Conservation (phyloP, 2,329 filamentous ascomycete genomes). For the Myriosclerotinia scirpicola region DNA sequence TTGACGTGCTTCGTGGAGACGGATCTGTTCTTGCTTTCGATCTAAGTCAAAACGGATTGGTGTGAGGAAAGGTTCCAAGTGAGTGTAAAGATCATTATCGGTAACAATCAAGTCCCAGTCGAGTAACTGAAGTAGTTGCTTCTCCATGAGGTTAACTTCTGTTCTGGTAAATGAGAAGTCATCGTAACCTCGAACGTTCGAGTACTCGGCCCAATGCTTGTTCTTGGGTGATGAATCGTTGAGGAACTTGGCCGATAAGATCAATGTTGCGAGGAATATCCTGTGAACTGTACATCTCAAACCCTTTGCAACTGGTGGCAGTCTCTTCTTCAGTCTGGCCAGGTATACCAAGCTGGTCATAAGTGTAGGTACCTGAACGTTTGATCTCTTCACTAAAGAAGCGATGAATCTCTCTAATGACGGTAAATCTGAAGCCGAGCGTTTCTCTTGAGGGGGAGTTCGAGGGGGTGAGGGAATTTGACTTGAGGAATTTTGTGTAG, state of each 20-base stretch:
- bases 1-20: slow-evolving; percentile 31
- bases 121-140: slow-evolving; percentile 90
- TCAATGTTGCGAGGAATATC: slow-evolving; percentile 89
- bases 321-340: slow-evolving; percentile 73
- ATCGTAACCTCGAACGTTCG: slow-evolving; percentile 61
- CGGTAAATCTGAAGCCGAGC: slow-evolving; percentile 56
- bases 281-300: slow-evolving; percentile 95
- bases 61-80: slow-evolving; percentile 84
- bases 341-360: slow-evolving; percentile 98
- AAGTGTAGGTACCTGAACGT: slow-evolving; percentile 94
- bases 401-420: slow-evolving; percentile 88
- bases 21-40: slow-evolving; percentile 33
- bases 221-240: slow-evolving; percentile 99
- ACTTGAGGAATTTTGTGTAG: slow-evolving; percentile 43
- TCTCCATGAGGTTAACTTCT: slow-evolving; percentile 99
- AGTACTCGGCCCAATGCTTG: slow-evolving; percentile 99
- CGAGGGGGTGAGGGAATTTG: slow-evolving; percentile 46
- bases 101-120: slow-evolving; percentile 91
- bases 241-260: slow-evolving; percentile 90
- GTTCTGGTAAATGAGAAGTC: slow-evolving; percentile 89
- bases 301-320: slow-evolving; percentile 93
- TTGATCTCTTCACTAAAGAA: slow-evolving; percentile 85
- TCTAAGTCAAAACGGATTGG: slow-evolving; percentile 68
- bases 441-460: slow-evolving; percentile 50
- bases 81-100: slow-evolving; percentile 79